Base-by-base conservation (phyloP, 2,329 filamentous ascomycete species). In the Talaromyces piceae region DNA sequence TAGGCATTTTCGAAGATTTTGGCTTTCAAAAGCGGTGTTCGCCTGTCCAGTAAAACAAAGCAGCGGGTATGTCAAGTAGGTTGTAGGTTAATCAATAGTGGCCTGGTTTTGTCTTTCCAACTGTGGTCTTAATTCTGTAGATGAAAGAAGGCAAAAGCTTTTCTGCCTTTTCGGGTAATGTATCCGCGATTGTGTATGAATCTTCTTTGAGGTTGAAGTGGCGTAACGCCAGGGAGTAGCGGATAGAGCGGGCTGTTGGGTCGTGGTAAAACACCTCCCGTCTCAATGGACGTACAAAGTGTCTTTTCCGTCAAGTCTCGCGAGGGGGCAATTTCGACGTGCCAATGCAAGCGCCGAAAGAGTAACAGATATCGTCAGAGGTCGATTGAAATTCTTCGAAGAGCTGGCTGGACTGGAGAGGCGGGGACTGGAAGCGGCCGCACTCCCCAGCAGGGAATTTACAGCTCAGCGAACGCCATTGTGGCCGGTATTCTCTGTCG, bases 381-480 rank as follows among this genome's bases (percentile, higher is more conserved):
- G 51, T 72, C 63, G 64, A 70, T 74, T 80, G 77, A 74, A 70
- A 70, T 66, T 81, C 79, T 78, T 89, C 85, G 82, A 76, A 83
- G 84, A 86, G 84, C 87, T 89, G 86, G 82, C 83, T 54, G 85
- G 86, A 88, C 87, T 90, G 81, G 83, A 80, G 80, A 80, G 81
- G 80, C 78, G 65, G 73, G 72, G 67, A 67, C 67, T 72, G 72
- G 73, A 47, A 46, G 47, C 30, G 46, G 46, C 51, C 77, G 73
- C 71, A 75, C 77, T 81, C 83, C 84, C 84, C 82, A 90, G 86
- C 84, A 83, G 72, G 83, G 80, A 74, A 81, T 88, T 91, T 90
- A 94, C 86, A 91, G 87, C 86, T 86, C 85, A 87, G 83, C 84
- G 84, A 86, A 77, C 78, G 84, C 83, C 83, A 74, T 74, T 78